A percentile compares a stretch with the other conserved stretches of the same genome.
These are phyloP conservation scores for Aspergillus fructus DNA, from an alignment of 2,329 filamentous ascomycete genomes.

Conservation along the genomic window DNA sequence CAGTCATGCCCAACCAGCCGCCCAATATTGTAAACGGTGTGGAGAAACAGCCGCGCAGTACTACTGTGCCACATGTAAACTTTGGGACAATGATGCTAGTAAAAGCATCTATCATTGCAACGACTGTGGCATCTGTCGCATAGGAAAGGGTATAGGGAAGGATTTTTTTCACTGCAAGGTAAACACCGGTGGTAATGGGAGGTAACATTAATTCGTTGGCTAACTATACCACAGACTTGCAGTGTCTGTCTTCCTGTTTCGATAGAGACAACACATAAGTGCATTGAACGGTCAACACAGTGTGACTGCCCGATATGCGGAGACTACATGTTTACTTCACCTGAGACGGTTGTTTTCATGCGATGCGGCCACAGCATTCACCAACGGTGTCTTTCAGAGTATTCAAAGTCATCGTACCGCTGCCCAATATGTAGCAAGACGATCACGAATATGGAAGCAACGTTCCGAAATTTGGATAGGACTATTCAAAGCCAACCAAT, in stretches of 20 bases:
- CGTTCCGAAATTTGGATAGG: conserved; percentile 87
- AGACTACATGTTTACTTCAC: conserved; percentile 93
- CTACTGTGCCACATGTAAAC: conserved; percentile 90
- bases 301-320: conserved; percentile 96
- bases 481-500: conserved; percentile 88
- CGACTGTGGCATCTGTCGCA: conserved; percentile 92
- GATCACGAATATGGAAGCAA: conserved; percentile 94
- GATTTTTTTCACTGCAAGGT: conserved; percentile 99
- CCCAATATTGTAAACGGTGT: conserved; percentile 75
- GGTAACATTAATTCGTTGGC: background rate
- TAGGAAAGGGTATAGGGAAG: conserved; percentile 87
- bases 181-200: conserved; percentile 24
- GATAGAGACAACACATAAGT: conserved; percentile 81
- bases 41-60: conserved; percentile 78
- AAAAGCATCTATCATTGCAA: conserved; percentile 95
- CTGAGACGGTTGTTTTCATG: conserved; percentile 87
- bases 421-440: conserved; percentile 97
- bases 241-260: conserved; percentile 91
- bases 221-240: conserved; percentile 64
- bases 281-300: conserved; percentile 90
- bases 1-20: conserved; percentile 76
- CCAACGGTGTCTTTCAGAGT: conserved; percentile 80
- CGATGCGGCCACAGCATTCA: conserved; percentile 95
- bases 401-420: conserved; percentile 88
- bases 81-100: conserved; percentile 90